phyloP scores from a whole-genome alignment of 305 asterid species.

The Andrographis paniculata region DNA sequence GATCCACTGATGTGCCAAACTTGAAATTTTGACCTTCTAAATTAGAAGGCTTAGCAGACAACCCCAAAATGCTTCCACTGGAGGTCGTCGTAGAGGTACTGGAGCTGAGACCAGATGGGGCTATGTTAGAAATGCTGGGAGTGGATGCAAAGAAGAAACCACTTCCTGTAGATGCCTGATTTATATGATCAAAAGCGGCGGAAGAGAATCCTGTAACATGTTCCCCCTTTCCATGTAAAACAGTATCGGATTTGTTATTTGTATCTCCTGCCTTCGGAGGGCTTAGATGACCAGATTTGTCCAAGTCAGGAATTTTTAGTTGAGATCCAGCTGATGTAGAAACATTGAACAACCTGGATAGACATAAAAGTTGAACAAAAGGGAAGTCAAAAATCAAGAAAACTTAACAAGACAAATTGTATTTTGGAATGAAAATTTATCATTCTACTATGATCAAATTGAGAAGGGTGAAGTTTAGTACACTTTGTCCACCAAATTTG shows the following conservation, averaged over 20 bases:
- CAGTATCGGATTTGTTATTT: constrained; percentile 25
- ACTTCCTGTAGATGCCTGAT: constrained; percentile 22
- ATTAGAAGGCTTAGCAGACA: constrained; percentile 22
- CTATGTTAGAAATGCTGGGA: constrained; percentile 18
- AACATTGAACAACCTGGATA: constrained; percentile 28
- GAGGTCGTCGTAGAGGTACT: constrained; percentile 24
- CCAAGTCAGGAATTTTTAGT: constrained; percentile 17
- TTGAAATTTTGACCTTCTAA: constrained; percentile 23
- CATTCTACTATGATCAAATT: too few relatives aligned
- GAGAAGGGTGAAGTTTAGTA: too few relatives aligned
- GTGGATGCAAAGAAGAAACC: constrained; percentile 25
- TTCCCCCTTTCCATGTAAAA: constrained; percentile 22
- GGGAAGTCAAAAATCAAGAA: neutral
- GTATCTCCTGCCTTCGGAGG: constrained; percentile 23
- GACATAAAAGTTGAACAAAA: neutral
- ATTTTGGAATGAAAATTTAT: too few relatives aligned
- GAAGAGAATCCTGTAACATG: constrained; percentile 17
- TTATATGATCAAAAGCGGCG: constrained; percentile 17
- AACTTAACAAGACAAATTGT: neutral
- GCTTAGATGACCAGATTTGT: constrained; percentile 20
- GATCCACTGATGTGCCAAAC: constrained; percentile 28
- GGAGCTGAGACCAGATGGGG: constrained; percentile 24
- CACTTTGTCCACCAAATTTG: too few relatives aligned
- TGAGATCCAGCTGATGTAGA: constrained; percentile 22
- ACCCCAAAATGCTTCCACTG: constrained; percentile 24